Conservation (phyloP, 2,329 filamentous ascomycete genomes). For the Leptographium galeiforme region DNA sequence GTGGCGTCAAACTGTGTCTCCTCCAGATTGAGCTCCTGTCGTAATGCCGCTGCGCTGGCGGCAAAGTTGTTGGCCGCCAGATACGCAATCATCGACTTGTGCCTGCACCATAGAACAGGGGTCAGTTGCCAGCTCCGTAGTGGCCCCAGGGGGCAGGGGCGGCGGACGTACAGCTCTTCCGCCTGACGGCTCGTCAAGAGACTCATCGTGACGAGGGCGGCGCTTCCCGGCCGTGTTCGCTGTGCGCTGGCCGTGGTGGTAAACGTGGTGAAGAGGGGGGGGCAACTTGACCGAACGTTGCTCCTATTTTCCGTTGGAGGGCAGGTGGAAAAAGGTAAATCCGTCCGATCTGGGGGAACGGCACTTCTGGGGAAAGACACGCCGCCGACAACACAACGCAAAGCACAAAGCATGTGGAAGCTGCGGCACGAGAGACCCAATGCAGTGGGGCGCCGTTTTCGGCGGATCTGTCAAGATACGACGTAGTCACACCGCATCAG, state of each 20-base stretch:
- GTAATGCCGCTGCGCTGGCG: conserved; percentile 55
- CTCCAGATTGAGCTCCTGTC: conserved; percentile 62
- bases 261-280: background rate
- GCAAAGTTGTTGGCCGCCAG: conserved; percentile 60
- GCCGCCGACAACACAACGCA: too few species aligned
- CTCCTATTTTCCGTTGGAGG: background rate
- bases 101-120: conserved; percentile 33
- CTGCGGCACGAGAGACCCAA: too few species aligned
- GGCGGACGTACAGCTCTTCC: conserved; percentile 64
- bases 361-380: too few species aligned
- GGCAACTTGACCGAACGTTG: background rate
- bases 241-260: background rate
- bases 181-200: conserved; percentile 63
- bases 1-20: conserved; percentile 54
- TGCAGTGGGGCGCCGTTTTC: too few species aligned
- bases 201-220: conserved; percentile 44
- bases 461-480: too few species aligned
- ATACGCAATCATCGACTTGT: conserved; percentile 91
- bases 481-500: too few species aligned
- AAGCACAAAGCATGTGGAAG: too few species aligned
- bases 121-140: background rate
- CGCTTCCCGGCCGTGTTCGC: conserved; percentile 1
- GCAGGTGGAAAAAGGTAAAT: conserved; percentile 1
- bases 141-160: background rate
- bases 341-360: background rate